Evolutionary conservation across 1,284 basidiomycete genomes (phyloP).

Genomic region (Dichomitus squalens): DNA sequence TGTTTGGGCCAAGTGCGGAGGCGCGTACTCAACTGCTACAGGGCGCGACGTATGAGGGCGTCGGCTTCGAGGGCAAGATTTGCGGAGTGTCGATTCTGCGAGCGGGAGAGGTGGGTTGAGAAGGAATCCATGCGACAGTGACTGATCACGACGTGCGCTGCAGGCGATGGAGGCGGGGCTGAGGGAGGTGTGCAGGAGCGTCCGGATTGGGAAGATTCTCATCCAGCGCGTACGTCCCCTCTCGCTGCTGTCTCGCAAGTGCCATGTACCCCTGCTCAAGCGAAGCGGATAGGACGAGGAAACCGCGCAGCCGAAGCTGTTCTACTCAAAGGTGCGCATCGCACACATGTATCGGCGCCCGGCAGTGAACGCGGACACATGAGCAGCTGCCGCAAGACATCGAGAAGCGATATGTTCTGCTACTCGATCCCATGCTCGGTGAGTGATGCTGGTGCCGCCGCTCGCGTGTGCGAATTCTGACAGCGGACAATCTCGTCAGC

Average conservation of each 20-base stretch:
- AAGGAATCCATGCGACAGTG: neutral
- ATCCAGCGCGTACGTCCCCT: slow-evolving; percentile 77
- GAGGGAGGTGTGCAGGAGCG: slow-evolving; percentile 91
- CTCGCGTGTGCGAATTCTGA: neutral
- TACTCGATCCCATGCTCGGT: slow-evolving; percentile 99
- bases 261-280: neutral
- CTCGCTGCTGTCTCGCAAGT: neutral
- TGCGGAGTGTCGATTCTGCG: slow-evolving; percentile 93
- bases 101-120: slow-evolving; percentile 69
- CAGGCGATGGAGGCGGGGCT: slow-evolving; percentile 95
- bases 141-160: neutral
- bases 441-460: slow-evolving; percentile 26
- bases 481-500: slow-evolving; percentile 49
- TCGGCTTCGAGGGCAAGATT: slow-evolving; percentile 92
- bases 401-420: slow-evolving; percentile 85
- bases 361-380: neutral
- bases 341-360: neutral
- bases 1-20: neutral
- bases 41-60: slow-evolving; percentile 84
- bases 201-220: slow-evolving; percentile 90
- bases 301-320: slow-evolving; percentile 87
- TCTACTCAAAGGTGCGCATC: slow-evolving; percentile 73
- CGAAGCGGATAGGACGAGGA: slow-evolving; percentile 76
- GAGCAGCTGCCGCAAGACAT: slow-evolving; percentile 91
- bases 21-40: slow-evolving; percentile 32